Percentiles rank a stretch among this genome's conserved stretches.
Evolutionary conservation across 2,329 filamentous ascomycete species (phyloP).

Genomic region (Pyrenophora teres): DNA sequence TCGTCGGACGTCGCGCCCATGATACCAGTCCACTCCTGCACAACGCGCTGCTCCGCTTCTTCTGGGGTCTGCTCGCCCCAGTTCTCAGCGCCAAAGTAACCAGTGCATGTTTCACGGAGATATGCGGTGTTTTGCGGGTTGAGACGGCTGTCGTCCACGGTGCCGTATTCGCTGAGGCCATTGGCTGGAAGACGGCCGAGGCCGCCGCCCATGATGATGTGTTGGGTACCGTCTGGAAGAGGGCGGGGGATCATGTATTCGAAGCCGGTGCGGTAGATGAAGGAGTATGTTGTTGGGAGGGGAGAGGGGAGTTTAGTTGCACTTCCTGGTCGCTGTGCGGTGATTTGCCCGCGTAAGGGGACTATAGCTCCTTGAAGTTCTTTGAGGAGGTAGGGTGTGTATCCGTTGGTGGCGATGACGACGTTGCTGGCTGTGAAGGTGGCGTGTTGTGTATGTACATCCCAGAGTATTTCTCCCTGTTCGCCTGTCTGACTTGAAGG

Average conservation of each 20-base stretch:
- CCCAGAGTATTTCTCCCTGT: constrained; percentile 13
- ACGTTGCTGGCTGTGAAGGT: constrained; percentile 23
- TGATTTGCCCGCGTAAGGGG: constrained; percentile 49
- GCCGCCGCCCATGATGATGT: constrained; percentile 68
- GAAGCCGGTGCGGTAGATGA: constrained; percentile 65
- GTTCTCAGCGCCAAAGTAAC: constrained; percentile 57
- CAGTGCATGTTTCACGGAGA: constrained; percentile 49
- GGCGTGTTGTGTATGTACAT: constrained; percentile 25
- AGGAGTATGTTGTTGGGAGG: constrained; percentile 62
- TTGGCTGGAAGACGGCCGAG: constrained; percentile 49
- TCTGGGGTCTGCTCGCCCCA: constrained; percentile 41
- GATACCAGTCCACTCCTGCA: constrained; percentile 55
- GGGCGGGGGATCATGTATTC: constrained; percentile 70
- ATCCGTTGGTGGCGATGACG: constrained; percentile 45
- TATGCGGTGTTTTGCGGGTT: constrained; percentile 59
- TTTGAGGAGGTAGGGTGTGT: constrained; percentile 37
- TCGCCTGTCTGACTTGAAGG: not conserved
- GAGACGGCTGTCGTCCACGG: constrained; percentile 60
- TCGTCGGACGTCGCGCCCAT: constrained; percentile 59
- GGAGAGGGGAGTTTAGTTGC: constrained; percentile 45
- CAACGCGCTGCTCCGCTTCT: constrained; percentile 30
- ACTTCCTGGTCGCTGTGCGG: constrained; percentile 44
- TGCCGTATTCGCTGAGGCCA: constrained; percentile 58
- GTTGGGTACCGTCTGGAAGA: constrained; percentile 44
- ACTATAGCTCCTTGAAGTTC: constrained; percentile 49